These are phyloP conservation scores for Lathyrus oleraceus DNA, from an alignment of 306 rosid genomes.

Conservation along the genomic window DNA sequence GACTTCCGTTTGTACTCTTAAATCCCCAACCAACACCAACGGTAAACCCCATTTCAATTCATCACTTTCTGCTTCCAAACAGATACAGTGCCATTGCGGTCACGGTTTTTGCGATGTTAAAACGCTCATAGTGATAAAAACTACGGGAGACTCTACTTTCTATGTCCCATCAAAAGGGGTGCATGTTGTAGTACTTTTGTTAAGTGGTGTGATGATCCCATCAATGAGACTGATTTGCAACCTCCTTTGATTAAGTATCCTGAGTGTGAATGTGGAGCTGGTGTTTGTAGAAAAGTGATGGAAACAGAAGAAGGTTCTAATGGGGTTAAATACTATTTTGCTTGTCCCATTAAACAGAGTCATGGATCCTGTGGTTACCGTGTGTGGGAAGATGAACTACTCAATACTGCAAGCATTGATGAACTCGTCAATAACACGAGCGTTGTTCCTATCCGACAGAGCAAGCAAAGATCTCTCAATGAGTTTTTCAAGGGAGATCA, in stretches of 20 bases:
- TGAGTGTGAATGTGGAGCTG: constrained; percentile 41
- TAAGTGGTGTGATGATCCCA: constrained; percentile 24
- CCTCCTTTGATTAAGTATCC: constrained; percentile 42
- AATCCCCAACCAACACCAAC: background rate
- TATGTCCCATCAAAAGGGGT: constrained; percentile 53
- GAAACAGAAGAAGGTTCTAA: background rate
- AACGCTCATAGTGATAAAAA: background rate
- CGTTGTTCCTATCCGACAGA: constrained; percentile 11
- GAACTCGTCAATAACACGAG: background rate
- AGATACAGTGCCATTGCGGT: constrained; percentile 41
- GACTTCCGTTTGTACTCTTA: background rate
- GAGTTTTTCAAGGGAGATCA: constrained; percentile 12
- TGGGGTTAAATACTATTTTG: constrained; percentile 8
- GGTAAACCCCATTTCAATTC: background rate
- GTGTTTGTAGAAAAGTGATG: constrained; percentile 38
- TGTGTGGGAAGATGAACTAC: constrained; percentile 34
- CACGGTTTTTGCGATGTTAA: constrained; percentile 32
- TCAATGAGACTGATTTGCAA: constrained; percentile 15
- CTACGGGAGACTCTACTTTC: constrained; percentile 29
- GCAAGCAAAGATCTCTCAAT: constrained; percentile 21
- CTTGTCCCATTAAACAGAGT: constrained; percentile 40
- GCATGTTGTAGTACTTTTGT: background rate
- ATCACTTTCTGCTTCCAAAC: background rate
- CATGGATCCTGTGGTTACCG: constrained; percentile 40
- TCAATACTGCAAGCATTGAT: background rate